Conservation (phyloP, 495 filamentous ascomycete genomes). For the Paragyromitra xinjiangensis region DNA sequence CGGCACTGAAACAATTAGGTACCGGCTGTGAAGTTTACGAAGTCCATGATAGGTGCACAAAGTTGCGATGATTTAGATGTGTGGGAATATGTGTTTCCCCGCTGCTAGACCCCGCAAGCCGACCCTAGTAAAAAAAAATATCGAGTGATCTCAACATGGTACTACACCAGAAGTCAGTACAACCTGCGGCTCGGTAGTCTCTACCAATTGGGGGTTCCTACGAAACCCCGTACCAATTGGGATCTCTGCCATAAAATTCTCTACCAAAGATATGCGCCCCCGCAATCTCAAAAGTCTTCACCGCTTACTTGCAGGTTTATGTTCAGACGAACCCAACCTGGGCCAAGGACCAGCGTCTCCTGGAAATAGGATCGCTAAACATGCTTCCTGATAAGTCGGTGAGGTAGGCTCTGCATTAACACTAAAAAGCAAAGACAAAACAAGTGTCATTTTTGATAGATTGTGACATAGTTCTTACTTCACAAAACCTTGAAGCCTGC, state of each 20-base stretch:
- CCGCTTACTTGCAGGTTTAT: constrained; percentile 12
- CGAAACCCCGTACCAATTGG: constrained; percentile 35
- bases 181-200: constrained; percentile 46
- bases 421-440: constrained; percentile 34
- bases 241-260: constrained; percentile 7
- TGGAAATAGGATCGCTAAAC: constrained; percentile 28
- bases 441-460: constrained; percentile 13
- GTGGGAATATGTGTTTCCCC: constrained; percentile 36
- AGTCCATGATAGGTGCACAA: neutral
- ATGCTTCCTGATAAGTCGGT: constrained; percentile 1
- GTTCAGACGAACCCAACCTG: constrained; percentile 21
- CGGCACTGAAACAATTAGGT: constrained; percentile 15
- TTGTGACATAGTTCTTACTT: constrained; percentile 26
- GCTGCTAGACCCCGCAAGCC: constrained; percentile 27
- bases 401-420: constrained; percentile 5
- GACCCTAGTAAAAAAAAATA: constrained; percentile 46
- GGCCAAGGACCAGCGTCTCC: constrained; percentile 23
- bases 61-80: constrained; percentile 18
- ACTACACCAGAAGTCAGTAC: constrained; percentile 17
- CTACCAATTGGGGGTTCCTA: constrained; percentile 33
- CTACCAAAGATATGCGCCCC: constrained; percentile 12
- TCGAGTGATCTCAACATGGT: constrained; percentile 27
- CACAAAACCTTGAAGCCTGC: neutral
- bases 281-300: constrained; percentile 35
- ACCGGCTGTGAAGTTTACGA: neutral